Base-by-base conservation (phyloP, 2,329 filamentous ascomycete genomes). In the Diaporthe citriasiana region DNA sequence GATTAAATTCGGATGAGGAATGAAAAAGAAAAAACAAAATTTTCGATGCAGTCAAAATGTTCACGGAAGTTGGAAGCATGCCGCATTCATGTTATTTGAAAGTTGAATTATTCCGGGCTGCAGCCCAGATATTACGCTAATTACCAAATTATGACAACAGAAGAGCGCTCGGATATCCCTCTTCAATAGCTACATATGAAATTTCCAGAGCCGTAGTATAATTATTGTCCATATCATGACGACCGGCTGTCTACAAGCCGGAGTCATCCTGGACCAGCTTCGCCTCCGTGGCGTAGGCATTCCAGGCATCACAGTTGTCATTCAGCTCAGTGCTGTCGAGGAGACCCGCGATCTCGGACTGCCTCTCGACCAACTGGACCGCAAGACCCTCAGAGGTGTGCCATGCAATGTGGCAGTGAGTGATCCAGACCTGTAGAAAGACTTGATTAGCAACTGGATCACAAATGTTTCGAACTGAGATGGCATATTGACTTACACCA, bases 351-450 rank as follows among this genome's bases (percentile, higher is more conserved):
- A 80, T 77, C 55, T 80, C 77, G 10, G 57, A 59, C 38, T 76
- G 70, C 17, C 76, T 65, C 70, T 84, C 82, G 3, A 84, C 78
- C 42, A 84, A 81, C 72, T 84, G 81, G 70, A 84, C 76, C 1
- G 81, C 81, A 17, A 84, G 78, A 1, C 83, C 83, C 55, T 82
- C 77, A 13, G 79, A 80, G 5, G 80, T 79, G 72, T 84, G 82
- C 81, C 82, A 84, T 47, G 76, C 75, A 50, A 78, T 77, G 65
- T 80, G 78, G 53, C 79, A 80, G 73, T 80, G 79, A 53, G 79
- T 76, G 19, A 78, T 63, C 78, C 79, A 80, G 3, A 76, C 87
- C 73, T 74, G 38, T n/a, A 40, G 30, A 4, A 8, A 22, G 10
- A 22, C 7, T 2, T n/a, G 5, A 55, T 73, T 30, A 73, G 56